Conservation (phyloP, 768 basidiomycete genomes). For the Auricularia sp. region DNA sequence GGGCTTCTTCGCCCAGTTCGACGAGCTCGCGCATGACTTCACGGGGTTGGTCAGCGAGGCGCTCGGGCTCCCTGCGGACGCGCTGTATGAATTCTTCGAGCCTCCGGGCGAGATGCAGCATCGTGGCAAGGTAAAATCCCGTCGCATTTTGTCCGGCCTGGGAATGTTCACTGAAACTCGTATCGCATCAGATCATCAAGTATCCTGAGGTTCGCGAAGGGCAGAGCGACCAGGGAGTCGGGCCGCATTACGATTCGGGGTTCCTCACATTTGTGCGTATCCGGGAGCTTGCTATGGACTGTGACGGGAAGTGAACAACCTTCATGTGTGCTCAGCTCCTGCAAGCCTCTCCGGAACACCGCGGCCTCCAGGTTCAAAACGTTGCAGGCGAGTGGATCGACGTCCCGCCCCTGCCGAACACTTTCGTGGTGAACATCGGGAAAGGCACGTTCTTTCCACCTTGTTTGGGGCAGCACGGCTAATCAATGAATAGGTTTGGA, state of each 20-base stretch:
- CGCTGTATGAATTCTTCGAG: conserved; percentile 57
- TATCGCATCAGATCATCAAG: conserved; percentile 41
- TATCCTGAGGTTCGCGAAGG: conserved; percentile 46
- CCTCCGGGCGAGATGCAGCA: conserved; percentile 56
- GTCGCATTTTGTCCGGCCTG: too few species aligned
- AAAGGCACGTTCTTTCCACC: conserved; percentile 38
- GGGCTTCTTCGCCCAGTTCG: conserved; percentile 50
- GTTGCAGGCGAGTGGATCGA: conserved; percentile 75
- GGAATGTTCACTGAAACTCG: background rate
- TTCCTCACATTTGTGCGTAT: conserved; percentile 67
- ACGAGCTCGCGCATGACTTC: conserved; percentile 51
- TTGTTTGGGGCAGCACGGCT: background rate
- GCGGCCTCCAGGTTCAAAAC: conserved; percentile 77
- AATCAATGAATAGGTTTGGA: conserved; percentile 46
- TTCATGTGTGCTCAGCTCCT: conserved; percentile 40
- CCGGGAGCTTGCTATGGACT: too few species aligned
- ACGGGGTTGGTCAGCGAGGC: conserved; percentile 56
- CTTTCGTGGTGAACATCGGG: conserved; percentile 76
- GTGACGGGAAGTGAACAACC: fast-evolving
- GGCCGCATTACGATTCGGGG: conserved; percentile 75
- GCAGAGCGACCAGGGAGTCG: conserved; percentile 59
- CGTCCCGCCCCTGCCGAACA: conserved; percentile 64
- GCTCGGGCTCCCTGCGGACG: conserved; percentile 52
- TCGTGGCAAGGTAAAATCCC: conserved; percentile 43
- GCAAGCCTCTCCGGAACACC: conserved; percentile 61